phyloP scores from a whole-genome alignment of 176 grass and related monocot species.

The Chloris gayana region DNA sequence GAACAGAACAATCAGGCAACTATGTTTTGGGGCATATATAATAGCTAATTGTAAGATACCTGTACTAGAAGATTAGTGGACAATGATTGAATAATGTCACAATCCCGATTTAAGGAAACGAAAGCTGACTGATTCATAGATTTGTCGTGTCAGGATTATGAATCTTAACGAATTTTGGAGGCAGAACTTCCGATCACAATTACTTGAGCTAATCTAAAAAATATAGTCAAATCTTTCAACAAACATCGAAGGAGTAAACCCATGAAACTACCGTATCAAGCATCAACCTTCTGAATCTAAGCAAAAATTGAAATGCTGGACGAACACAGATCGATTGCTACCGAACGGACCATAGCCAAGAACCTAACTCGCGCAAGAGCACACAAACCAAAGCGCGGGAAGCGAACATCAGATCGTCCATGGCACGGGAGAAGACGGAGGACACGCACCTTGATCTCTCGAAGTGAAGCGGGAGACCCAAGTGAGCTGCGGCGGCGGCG shows the following conservation, averaged over 20 bases:
- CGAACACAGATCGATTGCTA: not conserved
- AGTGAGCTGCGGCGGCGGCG: constrained; percentile 39
- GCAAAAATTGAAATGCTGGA: not conserved
- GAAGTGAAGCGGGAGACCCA: constrained; percentile 14
- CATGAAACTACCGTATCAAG: not conserved
- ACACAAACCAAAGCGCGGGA: not conserved
- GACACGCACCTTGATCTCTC: constrained; percentile 37
- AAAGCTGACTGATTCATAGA: too few species aligned
- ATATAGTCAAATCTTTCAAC: too few species aligned
- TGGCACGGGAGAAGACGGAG: not conserved
- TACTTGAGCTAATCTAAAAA: too few species aligned
- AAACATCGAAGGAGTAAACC: not conserved
- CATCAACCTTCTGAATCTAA: not conserved
- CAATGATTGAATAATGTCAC: too few species aligned
- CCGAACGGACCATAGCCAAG: not conserved
- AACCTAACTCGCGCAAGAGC: not conserved
- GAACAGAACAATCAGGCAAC: not conserved
- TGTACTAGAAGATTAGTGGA: too few species aligned
- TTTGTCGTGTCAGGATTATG: too few species aligned
- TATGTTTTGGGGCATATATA: too few species aligned
- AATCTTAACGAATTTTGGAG: too few species aligned
- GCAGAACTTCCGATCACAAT: too few species aligned
- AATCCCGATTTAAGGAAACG: too few species aligned
- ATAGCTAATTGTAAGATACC: too few species aligned
- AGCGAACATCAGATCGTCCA: not conserved